Evolutionary conservation across 2,329 filamentous ascomycete genomes (phyloP), one percentile per base, ranked within the genome.

Genomic region (Claviceps pazoutovae): DNA sequence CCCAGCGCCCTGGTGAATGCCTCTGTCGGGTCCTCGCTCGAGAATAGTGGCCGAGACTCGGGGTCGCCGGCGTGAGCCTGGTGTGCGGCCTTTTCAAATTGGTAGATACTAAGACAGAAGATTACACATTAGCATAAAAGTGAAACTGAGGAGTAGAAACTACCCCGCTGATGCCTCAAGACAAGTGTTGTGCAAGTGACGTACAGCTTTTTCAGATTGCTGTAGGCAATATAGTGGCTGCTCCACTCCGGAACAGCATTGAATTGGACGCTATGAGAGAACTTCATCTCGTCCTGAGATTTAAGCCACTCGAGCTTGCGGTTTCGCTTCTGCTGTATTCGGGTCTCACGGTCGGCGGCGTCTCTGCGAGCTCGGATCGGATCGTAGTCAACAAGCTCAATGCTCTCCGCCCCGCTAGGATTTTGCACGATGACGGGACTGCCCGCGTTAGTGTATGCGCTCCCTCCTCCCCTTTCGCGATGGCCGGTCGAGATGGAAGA

Each of bases 161-260:
- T 26, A 9, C 30, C 17, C 13, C 7, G 13, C n/a, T 16, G 23
- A 21, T 7, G n/a, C 16, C 21, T 30, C 1, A 42, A 13, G 23
- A 23, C 8, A 23, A 14, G 8, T 26, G 19, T 49, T 5, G 38
- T 11, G 39, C n/a, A 30, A 23, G 36, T 45, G 51, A 75, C 86
- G 63, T 68, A 94, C 88, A 96, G 79, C 75, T 98, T 98, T 76
- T 98, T 98, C 61, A 98, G 79, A 64, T 96, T 97, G 72, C 90
- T 96, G 71, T 98, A 98, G 55, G 90, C 87, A 64, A 98, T 94
- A 70, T 98, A 98, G 69, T 97, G 83, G 62, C 84, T 90, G 74
- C 88, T 96, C 93, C 93, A 98, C 71, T 98, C 93, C n/a, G 93
- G 93, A 61, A 98, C 93, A 57, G 93, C 90, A 74, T 98, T 98